phyloP scores from a whole-genome alignment of 2,329 filamentous ascomycete species.

The Cylindrodendrum hubeiense region DNA sequence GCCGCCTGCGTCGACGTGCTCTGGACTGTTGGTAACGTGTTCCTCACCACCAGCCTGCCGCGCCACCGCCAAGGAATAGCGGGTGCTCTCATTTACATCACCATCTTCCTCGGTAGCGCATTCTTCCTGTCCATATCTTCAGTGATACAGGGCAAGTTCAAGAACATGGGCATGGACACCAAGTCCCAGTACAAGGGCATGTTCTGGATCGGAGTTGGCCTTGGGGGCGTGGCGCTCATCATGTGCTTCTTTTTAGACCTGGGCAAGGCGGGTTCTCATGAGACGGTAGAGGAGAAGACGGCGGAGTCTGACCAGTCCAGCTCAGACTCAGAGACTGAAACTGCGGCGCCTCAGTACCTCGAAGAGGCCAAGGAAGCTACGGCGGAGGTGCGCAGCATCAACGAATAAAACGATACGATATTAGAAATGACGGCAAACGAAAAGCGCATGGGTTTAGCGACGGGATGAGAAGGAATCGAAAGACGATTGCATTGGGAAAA shows the following conservation, averaged over 20 bases:
- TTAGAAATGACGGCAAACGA: neutral
- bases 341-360: neutral
- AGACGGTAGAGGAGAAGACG: slow-evolving; percentile 35
- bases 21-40: slow-evolving; percentile 75
- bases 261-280: slow-evolving; percentile 37
- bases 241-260: slow-evolving; percentile 50
- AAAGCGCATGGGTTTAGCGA: neutral
- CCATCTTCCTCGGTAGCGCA: slow-evolving; percentile 72
- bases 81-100: slow-evolving; percentile 71
- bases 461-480: neutral
- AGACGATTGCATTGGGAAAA: neutral
- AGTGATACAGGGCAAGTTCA: slow-evolving; percentile 56
- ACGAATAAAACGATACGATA: neutral
- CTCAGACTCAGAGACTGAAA: slow-evolving; percentile 11
- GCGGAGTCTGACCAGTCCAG: slow-evolving; percentile 16
- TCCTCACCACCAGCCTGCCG: slow-evolving; percentile 73
- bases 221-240: slow-evolving; percentile 60
- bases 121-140: slow-evolving; percentile 73
- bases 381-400: neutral
- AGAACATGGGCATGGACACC: slow-evolving; percentile 55
- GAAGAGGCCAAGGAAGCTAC: slow-evolving; percentile 1
- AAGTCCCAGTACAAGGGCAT: slow-evolving; percentile 68
- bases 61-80: slow-evolving; percentile 71
- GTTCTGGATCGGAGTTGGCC: slow-evolving; percentile 71
- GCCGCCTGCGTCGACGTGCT: slow-evolving; percentile 75